Evolutionary conservation across 371 early-diverging fungal species (phyloP), one percentile per base, ranked within the genome.

Genomic region (Rhizopus sp.): DNA sequence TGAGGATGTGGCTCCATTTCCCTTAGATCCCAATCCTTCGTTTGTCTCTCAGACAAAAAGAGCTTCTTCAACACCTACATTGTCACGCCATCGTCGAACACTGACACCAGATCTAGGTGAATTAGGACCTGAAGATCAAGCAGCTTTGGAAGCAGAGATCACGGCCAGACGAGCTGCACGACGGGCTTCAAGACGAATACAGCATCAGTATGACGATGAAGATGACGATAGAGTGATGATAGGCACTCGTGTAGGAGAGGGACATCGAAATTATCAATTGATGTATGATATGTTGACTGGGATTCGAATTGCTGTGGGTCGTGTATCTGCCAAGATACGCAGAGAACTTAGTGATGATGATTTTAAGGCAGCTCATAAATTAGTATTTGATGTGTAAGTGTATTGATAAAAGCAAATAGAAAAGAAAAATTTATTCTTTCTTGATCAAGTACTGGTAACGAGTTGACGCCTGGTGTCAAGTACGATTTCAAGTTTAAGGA

Each of bases 401-500:
- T 30, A 37, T 4, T 32, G 15, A 53, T 23, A 39, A 29, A 33
- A 15, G 7, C 8, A 37, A 9, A 16, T 4, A 59, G 29, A 39
- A 17, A 53, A 3, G 30, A 30, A 31, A 33, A 39, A 9, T 37
- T 17, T 15, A 15, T 33, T 53, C 44, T 30, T 42, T 30, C 30
- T 35, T 13, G 5, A 37, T 50, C 13, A 63, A 88, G 89, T 31
- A 90, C 88, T 29, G 96, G 96, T 23, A 92, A 93, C 66, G 96
- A 97, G 63, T 68, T 95, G 72, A 93, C 93, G 9, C 93, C 97
- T 4, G 88, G 89, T 2, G 89, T 93, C 35, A 88, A 89, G 59
- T 97, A 97, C 69, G 97, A 97, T 67, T 98, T 96, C 76, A 96
- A 96, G 73, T 98, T 97, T 67, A 98, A 97, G 69, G 98, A 98